Base-by-base conservation (phyloP, 2,329 filamentous ascomycete species). In the Pyricularia sp. region DNA sequence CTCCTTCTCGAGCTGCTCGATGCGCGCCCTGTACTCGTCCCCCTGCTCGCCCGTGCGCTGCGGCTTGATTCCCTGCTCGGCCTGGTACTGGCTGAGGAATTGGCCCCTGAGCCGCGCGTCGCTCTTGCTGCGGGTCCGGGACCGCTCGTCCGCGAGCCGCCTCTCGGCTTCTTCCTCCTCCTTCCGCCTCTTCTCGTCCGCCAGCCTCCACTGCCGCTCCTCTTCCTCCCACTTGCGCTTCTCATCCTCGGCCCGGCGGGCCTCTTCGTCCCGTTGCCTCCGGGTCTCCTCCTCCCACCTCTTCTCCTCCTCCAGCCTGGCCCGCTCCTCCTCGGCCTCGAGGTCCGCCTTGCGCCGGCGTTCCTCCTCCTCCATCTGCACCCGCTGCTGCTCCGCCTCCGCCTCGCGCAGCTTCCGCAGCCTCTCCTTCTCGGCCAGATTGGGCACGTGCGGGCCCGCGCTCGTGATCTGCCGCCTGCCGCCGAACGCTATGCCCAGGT, bases 401-500 rank as follows among this genome's bases (percentile, higher is more conserved):
- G 79, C 81, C 66, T 81, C 80, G 69, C 81, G 78, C 65, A 85
- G 82, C 69, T 78, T 82, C 61, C 84, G 78, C 65, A 73, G 75
- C 59, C 88, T 88, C 75, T 96, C 90, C 77, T 96, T 97, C 70
- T 96, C 93, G 3, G 88, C 89, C 68, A 92, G 70, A 72, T 81
- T 93, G 1, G 93, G 92, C 10, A 97, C 91, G 60, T 84, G 75
- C 5, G 94, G 94, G 35, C 85, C 82, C 16, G 91, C 85, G 70
- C 83, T 91, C 9, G 93, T 97, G 73, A 99, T 97, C 77, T 99
- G 94, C 66, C 94, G 86, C 70, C 93, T 85, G 22, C 88, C 91
- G 65, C 94, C 94, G 75, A 97, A 97, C 12, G 90, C 86, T 70
- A 99, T 91, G 22, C 94, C 94, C 67, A 97, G 86, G 71, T 96